Conservation (phyloP, 2,329 filamentous ascomycete species). For the Trichoderma afroharzianum region DNA sequence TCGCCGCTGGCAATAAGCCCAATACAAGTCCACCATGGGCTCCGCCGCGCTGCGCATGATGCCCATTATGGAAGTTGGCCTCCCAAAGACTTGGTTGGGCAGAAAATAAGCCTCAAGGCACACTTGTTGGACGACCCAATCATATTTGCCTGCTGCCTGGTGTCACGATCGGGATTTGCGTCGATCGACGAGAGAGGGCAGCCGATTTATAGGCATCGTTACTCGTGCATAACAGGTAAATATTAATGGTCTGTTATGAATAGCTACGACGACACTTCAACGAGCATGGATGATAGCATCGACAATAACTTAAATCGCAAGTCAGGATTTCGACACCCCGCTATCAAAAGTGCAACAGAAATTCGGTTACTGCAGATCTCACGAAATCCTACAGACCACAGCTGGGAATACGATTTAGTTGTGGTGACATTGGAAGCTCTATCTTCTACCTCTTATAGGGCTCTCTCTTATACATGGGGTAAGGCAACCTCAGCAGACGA, state of each 20-base stretch:
- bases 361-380: background rate
- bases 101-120: background rate
- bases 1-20: background rate
- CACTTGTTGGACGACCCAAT: background rate
- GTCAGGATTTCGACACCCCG: background rate
- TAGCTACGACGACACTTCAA: too few relatives aligned
- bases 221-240: background rate
- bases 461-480: background rate
- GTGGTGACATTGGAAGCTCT: background rate
- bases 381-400: background rate
- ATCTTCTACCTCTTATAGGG: background rate
- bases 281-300: background rate
- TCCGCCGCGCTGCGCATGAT: background rate
- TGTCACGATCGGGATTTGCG: background rate
- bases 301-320: background rate
- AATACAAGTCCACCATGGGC: background rate
- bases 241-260: background rate
- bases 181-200: background rate
- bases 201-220: background rate
- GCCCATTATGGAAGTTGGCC: background rate
- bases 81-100: background rate
- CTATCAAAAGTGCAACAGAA: background rate
- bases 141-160: background rate
- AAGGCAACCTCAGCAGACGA: background rate
- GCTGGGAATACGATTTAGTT: background rate